Conservation (phyloP, 139 green algal genomes). For the Nannochloris sp. region DNA sequence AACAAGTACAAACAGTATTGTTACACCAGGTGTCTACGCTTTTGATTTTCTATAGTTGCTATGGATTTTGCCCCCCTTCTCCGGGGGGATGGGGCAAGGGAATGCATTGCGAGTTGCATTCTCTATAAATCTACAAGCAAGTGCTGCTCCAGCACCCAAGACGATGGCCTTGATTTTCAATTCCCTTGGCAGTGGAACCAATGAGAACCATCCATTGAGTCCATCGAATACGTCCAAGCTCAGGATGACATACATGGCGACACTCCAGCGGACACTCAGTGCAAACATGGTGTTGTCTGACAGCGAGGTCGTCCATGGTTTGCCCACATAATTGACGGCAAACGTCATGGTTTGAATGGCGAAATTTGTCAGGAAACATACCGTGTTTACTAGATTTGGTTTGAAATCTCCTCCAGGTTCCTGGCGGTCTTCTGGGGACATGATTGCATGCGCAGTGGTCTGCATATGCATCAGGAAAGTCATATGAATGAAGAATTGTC, state of each 20-base stretch:
- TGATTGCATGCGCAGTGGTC: constrained; percentile 34
- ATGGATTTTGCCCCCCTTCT: constrained; percentile 18
- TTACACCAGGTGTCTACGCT: neutral
- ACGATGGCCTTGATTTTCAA: constrained; percentile 24
- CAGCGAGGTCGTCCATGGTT: constrained; percentile 83
- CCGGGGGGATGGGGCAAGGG: constrained; percentile 19
- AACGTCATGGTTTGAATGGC: constrained; percentile 86
- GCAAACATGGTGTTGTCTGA: constrained; percentile 22
- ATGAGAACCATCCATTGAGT: constrained; percentile 24
- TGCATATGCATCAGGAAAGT: constrained; percentile 70
- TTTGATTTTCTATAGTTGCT: neutral
- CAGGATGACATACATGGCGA: constrained; percentile 18
- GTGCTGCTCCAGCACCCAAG: neutral
- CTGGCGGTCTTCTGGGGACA: constrained; percentile 61
- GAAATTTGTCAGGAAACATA: constrained; percentile 87
- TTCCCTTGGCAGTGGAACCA: constrained; percentile 19
- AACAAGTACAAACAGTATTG: too few species aligned
- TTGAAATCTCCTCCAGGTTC: constrained; percentile 74
- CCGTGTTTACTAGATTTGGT: constrained; percentile 96
- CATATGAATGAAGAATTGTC: constrained; percentile 82
- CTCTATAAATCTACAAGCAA: constrained; percentile 16
- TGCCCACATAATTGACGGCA: constrained; percentile 90
- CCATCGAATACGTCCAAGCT: constrained; percentile 23
- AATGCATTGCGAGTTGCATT: constrained; percentile 17
- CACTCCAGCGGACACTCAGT: constrained; percentile 8